These are phyloP conservation scores for Boeremia lycopersici DNA, from an alignment of 2,329 filamentous ascomycete species.

Conservation along the genomic window DNA sequence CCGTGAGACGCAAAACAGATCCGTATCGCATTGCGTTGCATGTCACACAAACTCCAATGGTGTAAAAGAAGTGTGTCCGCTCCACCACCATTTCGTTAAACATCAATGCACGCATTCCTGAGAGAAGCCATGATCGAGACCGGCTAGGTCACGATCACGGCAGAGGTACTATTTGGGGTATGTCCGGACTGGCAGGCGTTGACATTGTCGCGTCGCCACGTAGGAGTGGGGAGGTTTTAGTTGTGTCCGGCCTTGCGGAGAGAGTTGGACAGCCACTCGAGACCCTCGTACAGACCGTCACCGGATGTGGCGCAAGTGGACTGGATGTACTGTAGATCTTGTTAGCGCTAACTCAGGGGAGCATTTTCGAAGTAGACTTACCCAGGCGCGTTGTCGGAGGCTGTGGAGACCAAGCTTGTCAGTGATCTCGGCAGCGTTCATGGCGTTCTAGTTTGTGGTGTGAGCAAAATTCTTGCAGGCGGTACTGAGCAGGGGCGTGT, in stretches of 20 bases:
- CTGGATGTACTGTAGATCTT: conserved; percentile 80
- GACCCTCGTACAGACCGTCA: conserved; percentile 99
- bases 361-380: conserved; percentile 60
- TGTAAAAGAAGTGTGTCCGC: conserved; percentile 42
- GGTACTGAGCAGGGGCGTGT: background rate
- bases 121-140: conserved; percentile 13
- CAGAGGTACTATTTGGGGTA: conserved; percentile 31
- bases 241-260: conserved; percentile 61
- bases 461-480: conserved; percentile 4
- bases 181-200: conserved; percentile 38
- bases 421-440: conserved; percentile 99
- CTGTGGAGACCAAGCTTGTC: conserved; percentile 99
- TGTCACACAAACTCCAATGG: conserved; percentile 47
- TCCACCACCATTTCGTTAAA: conserved; percentile 47
- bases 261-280: conserved; percentile 67
- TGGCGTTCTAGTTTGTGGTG: conserved; percentile 76
- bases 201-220: conserved; percentile 36
- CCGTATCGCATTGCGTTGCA: conserved; percentile 31
- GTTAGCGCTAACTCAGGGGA: conserved; percentile 25
- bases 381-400: conserved; percentile 97
- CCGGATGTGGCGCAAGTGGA: conserved; percentile 98
- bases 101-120: conserved; percentile 44
- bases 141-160: conserved; percentile 20
- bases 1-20: conserved; percentile 40
- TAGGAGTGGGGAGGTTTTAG: conserved; percentile 36